phyloP scores from a whole-genome alignment of 2,329 filamentous ascomycete genomes.

The Rutstroemia sp. region DNA sequence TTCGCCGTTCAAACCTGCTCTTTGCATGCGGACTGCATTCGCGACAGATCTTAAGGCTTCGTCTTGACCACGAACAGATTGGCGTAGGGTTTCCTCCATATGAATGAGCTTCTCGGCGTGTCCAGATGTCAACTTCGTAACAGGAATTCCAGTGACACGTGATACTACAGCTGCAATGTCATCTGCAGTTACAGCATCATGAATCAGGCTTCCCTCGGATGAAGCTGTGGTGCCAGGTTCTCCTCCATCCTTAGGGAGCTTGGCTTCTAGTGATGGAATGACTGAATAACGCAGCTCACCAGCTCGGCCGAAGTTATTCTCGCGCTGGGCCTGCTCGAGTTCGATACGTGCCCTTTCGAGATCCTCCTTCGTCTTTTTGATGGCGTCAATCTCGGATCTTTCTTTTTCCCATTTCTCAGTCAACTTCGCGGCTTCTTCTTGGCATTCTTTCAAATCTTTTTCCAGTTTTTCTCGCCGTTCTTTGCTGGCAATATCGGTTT shows the following conservation, averaged over 20 bases:
- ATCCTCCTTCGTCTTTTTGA: slow-evolving; percentile 84
- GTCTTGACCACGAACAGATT: slow-evolving; percentile 86
- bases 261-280: slow-evolving; percentile 74
- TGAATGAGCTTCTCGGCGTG: slow-evolving; percentile 91
- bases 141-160: slow-evolving; percentile 72
- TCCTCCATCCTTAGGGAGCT: slow-evolving; percentile 68
- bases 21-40: slow-evolving; percentile 87
- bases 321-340: slow-evolving; percentile 73
- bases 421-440: slow-evolving; percentile 67
- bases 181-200: slow-evolving; percentile 91
- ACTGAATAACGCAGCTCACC: slow-evolving; percentile 83
- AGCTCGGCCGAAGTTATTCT: slow-evolving; percentile 84
- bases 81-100: slow-evolving; percentile 84
- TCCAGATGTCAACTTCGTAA: slow-evolving; percentile 84
- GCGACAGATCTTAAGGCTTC: slow-evolving; percentile 87
- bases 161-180: slow-evolving; percentile 93
- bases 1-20: slow-evolving; percentile 84
- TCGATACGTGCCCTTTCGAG: slow-evolving; percentile 80
- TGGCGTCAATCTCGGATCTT: slow-evolving; percentile 71
- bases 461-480: slow-evolving; percentile 86
- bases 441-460: slow-evolving; percentile 63
- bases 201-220: slow-evolving; percentile 54
- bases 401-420: slow-evolving; percentile 88
- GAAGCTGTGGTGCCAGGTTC: slow-evolving; percentile 27
- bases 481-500: slow-evolving; percentile 81